These are phyloP conservation scores for Calocybe gangraenosa DNA, from an alignment of 768 basidiomycete species.

Conservation along the genomic window DNA sequence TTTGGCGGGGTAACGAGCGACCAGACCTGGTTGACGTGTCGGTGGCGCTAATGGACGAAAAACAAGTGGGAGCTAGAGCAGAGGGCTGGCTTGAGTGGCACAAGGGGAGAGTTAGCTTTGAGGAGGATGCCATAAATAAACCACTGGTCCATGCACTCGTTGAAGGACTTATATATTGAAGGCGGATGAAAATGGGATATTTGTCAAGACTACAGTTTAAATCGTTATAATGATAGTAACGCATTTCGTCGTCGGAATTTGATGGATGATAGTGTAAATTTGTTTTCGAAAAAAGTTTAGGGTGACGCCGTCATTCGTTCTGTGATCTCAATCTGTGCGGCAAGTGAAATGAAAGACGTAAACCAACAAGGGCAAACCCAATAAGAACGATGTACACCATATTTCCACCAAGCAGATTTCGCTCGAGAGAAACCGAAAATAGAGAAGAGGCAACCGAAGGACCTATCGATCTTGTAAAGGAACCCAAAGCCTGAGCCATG, in stretches of 20 bases:
- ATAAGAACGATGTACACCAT: slow-evolving; percentile 28
- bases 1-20: slow-evolving; percentile 22
- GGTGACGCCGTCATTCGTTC: neutral
- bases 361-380: slow-evolving; percentile 15
- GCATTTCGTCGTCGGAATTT: too few species aligned
- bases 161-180: slow-evolving; percentile 8
- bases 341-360: slow-evolving; percentile 10
- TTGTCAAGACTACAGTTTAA: too few species aligned
- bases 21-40: slow-evolving; percentile 22
- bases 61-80: slow-evolving; percentile 11
- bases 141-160: slow-evolving; percentile 10
- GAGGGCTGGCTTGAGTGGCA: slow-evolving; percentile 21
- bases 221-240: too few species aligned
- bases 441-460: slow-evolving; percentile 38
- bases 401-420: slow-evolving; percentile 32
- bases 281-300: too few species aligned
- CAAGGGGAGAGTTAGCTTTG: slow-evolving; percentile 17
- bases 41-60: slow-evolving; percentile 19
- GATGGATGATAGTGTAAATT: too few species aligned
- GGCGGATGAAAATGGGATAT: too few species aligned
- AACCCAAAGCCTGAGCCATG: slow-evolving; percentile 49
- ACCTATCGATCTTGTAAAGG: slow-evolving; percentile 38
- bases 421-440: slow-evolving; percentile 34
- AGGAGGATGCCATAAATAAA: slow-evolving; percentile 15
- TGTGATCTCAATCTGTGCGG: slow-evolving; percentile 10